Base-by-base conservation (phyloP, 2,329 filamentous ascomycete species). In the Stagonosporopsis chrysanthemi region DNA sequence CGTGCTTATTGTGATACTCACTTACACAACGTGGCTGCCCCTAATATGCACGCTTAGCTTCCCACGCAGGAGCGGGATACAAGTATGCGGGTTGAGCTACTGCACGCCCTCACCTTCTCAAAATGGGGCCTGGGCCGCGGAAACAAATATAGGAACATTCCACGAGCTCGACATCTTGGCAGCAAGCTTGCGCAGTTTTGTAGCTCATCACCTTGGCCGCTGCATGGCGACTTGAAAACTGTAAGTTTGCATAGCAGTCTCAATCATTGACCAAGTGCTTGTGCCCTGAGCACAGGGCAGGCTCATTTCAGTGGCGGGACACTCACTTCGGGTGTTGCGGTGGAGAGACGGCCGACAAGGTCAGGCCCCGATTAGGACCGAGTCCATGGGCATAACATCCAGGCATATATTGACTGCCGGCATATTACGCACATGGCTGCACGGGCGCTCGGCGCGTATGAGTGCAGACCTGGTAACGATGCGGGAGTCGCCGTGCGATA, bases 341-440 rank as follows among this genome's bases (percentile, higher is more conserved):
- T 52, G 11, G 47, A 43, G 47, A 40, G 38, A 47, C 35, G 17
- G 38, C 9, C 31, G 31, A 42, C 9, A 9, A 28, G 40, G 12
- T 40, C 26, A 29, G 24, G 8, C 28, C 31, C 22, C 24, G 36
- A 31, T 48, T 43, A 28, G 42, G 47, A 33, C 43, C 54, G 35
- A 49, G 8, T 35, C 28, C n/a, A 44, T 35, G 44, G 44, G 12
- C 40, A 2, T 58, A 33, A 41, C 40, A 45, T 24, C 23, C 39
- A 53, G 54, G 42, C 23, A 56, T 51, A 47, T 47, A 41, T 15
- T 38, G 24, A 58, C 40, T 58, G 45, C 55, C 55, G 55, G 33
- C 55, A 58, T 46, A 33, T 39, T 42, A 44, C 55, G 31, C 55
- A 49, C 55, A 58, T 58, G 49, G 55, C 55, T 40, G 55, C 55